Evolutionary conservation across 176 grass and related monocot species (phyloP), one percentile per base, ranked within the genome.

Genomic region (Guadua angustifolia): DNA sequence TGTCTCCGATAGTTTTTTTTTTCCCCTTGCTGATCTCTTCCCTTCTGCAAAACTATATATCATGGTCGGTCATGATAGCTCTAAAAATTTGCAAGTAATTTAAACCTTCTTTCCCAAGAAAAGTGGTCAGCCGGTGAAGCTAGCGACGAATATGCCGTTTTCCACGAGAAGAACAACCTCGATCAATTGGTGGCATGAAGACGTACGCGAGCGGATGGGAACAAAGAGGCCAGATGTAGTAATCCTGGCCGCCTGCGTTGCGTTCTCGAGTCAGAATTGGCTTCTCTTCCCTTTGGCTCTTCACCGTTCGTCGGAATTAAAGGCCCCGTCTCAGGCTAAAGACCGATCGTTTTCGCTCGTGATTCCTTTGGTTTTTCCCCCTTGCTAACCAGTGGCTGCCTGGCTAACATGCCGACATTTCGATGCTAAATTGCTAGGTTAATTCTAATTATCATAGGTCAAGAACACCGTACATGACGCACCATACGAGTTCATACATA

Each of bases 191-290:
- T 44, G 21, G 86, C 35, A 57, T 12, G 46, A 14, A 18, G 19
- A 55, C 21, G 42, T 43, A 55, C 21, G 42, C 55, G 8, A 58
- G 24, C 21, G 42, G 25, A 71, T 51, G 25, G 60, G 21, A 57
- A 32, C 35, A 88, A 56, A 53, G 10, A 61, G 19, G 42, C 66
- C 38, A 22, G 21, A 29, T 46, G 50, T 24, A 36, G 42, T 8
- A 35, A 55, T 81, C 77, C 59, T 47, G 78, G 61, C 78, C 85
- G 52, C 43, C 8, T n/a, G 69, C 52, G 71, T 78, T 90, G 88
- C 88, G 49, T 44, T 90, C 79, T 79, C 58, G 1, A 90, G 66
- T 90, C 88, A 87, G 79, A 90, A 21, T 68, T 69, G 1, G 51
- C 52, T 57, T 39, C 80, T 24, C 85, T 90, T 39, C 80, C 35